These are phyloP conservation scores for Penicillium fimorum DNA, from an alignment of 495 filamentous ascomycete species.

Conservation along the genomic window DNA sequence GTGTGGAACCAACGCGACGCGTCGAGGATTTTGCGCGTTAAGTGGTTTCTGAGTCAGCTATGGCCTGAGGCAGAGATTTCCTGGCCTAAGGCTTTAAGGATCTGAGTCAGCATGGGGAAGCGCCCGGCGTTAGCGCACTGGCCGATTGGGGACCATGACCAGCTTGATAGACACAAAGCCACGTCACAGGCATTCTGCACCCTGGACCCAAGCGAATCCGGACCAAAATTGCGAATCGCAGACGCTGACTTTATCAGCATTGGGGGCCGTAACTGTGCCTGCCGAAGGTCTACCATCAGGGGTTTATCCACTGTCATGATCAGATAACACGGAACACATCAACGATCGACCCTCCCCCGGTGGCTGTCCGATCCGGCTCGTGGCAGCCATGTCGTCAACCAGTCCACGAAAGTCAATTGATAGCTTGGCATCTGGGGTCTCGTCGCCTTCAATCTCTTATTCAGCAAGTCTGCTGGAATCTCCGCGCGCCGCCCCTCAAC, in stretches of 20 bases:
- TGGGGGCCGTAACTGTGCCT: constrained; percentile 4
- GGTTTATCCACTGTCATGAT: constrained; percentile 42
- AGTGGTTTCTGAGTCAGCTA: constrained; percentile 36
- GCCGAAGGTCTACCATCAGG: constrained; percentile 1
- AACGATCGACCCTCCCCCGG: constrained; percentile 31
- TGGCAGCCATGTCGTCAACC: constrained; percentile 61
- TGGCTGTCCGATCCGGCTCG: constrained; percentile 41
- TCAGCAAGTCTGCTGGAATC: constrained; percentile 52
- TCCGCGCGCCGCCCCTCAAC: constrained; percentile 41
- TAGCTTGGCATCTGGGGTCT: constrained; percentile 53
- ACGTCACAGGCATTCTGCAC: constrained; percentile 16
- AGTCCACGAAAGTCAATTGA: constrained; percentile 69
- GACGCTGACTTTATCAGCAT: background rate
- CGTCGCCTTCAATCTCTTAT: constrained; percentile 54
- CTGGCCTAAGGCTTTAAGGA: constrained; percentile 15
- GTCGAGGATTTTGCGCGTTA: constrained; percentile 42
- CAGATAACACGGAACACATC: constrained; percentile 37
- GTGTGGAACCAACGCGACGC: constrained; percentile 31
- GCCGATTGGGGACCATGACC: constrained; percentile 37
- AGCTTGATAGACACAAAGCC: constrained; percentile 24
- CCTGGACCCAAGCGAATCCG: constrained; percentile 1
- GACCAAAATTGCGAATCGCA: constrained; percentile 6
- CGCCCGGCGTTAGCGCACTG: constrained; percentile 23
- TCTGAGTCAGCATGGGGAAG: constrained; percentile 5
- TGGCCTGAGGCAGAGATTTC: constrained; percentile 2